Evolutionary conservation across 257 asterid species (phyloP).

Genomic region (Apocynum venetum): DNA sequence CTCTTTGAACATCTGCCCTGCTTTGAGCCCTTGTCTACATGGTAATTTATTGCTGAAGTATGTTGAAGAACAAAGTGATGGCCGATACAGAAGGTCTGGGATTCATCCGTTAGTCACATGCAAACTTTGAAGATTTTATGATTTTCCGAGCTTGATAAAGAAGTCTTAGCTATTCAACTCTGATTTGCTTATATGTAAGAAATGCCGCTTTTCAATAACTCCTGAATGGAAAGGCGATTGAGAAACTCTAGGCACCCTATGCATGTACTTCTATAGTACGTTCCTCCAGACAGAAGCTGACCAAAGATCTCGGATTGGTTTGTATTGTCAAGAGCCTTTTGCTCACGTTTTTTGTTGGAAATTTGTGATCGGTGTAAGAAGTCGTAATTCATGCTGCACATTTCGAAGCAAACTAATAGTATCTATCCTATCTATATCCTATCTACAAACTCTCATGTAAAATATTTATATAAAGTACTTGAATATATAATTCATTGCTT

Average conservation of each 20-base stretch:
- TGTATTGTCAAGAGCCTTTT: no score
- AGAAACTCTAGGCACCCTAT: neutral
- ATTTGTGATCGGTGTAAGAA: neutral
- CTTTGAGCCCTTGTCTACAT: neutral
- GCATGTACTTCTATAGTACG: neutral
- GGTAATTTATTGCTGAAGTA: neutral
- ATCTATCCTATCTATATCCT: no score
- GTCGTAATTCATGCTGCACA: neutral
- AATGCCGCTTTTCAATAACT: neutral
- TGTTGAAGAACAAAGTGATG: neutral
- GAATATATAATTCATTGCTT: no score
- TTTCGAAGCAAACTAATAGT: no score
- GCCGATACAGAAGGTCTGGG: neutral
- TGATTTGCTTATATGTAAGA: neutral
- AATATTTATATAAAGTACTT: no score
- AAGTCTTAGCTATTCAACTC: neutral
- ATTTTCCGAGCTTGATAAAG: neutral
- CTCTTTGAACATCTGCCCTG: neutral
- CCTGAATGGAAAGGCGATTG: neutral
- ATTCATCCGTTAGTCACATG: neutral
- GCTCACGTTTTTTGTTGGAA: neutral
- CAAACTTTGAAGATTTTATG: neutral
- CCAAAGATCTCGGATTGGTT: neutral
- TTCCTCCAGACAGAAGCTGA: neutral
- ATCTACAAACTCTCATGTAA: no score